These are phyloP conservation scores for Lachnellula willkommii DNA, from an alignment of 2,329 filamentous ascomycete genomes.

Conservation along the genomic window DNA sequence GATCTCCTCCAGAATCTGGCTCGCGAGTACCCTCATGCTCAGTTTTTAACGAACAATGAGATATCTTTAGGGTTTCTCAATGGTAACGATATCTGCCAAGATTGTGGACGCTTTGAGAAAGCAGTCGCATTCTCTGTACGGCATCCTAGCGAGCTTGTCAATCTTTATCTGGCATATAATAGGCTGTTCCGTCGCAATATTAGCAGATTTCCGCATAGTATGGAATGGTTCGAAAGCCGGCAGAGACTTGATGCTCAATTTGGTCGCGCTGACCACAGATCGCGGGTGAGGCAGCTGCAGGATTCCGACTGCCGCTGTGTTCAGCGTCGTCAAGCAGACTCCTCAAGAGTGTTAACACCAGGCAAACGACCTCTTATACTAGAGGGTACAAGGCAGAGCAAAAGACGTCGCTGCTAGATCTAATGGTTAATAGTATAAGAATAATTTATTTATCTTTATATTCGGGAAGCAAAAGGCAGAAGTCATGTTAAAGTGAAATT, in stretches of 20 bases:
- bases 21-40: slow-evolving; percentile 8
- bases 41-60: slow-evolving; percentile 11
- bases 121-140: slow-evolving; percentile 15
- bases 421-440: too few species aligned
- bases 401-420: too few species aligned
- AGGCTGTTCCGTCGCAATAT: slow-evolving; percentile 17
- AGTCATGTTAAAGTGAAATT: too few species aligned
- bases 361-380: too few species aligned
- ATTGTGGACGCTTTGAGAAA: slow-evolving; percentile 19
- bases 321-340: too few species aligned
- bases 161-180: slow-evolving; percentile 16
- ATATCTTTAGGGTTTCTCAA: slow-evolving; percentile 10
- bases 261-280: slow-evolving; percentile 12
- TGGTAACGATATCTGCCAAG: slow-evolving; percentile 15
- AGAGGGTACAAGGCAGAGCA: too few species aligned
- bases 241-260: slow-evolving; percentile 19
- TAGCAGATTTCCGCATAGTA: slow-evolving; percentile 18
- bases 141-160: slow-evolving; percentile 15
- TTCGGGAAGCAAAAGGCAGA: too few species aligned
- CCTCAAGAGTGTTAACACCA: too few species aligned
- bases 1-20: slow-evolving; percentile 12
- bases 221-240: slow-evolving; percentile 19
- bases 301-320: too few species aligned
- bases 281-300: too few species aligned
- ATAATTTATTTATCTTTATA: too few species aligned